These are phyloP conservation scores for Tulasnella sp. DNA, from an alignment of 768 basidiomycete genomes.

Conservation along the genomic window DNA sequence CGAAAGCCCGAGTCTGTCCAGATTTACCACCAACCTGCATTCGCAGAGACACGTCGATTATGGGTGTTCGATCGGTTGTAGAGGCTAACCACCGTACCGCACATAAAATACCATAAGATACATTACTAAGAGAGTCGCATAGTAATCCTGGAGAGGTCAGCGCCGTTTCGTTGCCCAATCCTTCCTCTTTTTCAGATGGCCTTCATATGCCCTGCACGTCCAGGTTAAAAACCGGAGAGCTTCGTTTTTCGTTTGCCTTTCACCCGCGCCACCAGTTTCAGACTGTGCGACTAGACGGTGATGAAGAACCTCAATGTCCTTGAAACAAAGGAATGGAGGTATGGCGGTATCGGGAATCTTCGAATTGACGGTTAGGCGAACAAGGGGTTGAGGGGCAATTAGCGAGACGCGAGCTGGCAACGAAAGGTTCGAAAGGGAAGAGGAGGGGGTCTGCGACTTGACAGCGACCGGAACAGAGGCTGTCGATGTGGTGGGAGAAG, in stretches of 20 bases:
- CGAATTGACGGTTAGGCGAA: slow-evolving; percentile 53
- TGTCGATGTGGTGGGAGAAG: slow-evolving; percentile 27
- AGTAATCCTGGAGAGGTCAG: not conserved
- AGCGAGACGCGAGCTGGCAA: slow-evolving; percentile 56
- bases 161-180: not conserved
- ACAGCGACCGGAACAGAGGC: slow-evolving; percentile 35
- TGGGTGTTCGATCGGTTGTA: too few species aligned
- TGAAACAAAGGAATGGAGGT: slow-evolving; percentile 69
- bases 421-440: slow-evolving; percentile 27
- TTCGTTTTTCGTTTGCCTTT: not conserved
- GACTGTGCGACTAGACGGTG: slow-evolving; percentile 46
- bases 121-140: not conserved
- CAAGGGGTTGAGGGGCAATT: slow-evolving; percentile 46
- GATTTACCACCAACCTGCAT: too few species aligned
- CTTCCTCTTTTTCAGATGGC: not conserved
- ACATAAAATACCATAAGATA: not conserved
- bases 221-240: slow-evolving; percentile 13
- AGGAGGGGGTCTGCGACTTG: not conserved
- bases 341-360: slow-evolving; percentile 68
- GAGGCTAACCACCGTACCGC: too few species aligned
- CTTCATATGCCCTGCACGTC: slow-evolving; percentile 8
- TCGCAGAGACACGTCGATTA: too few species aligned
- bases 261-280: not conserved
- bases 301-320: slow-evolving; percentile 72
- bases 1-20: not conserved